Conservation (phyloP, 2,329 filamentous ascomycete genomes). For the Didymella pinodella region DNA sequence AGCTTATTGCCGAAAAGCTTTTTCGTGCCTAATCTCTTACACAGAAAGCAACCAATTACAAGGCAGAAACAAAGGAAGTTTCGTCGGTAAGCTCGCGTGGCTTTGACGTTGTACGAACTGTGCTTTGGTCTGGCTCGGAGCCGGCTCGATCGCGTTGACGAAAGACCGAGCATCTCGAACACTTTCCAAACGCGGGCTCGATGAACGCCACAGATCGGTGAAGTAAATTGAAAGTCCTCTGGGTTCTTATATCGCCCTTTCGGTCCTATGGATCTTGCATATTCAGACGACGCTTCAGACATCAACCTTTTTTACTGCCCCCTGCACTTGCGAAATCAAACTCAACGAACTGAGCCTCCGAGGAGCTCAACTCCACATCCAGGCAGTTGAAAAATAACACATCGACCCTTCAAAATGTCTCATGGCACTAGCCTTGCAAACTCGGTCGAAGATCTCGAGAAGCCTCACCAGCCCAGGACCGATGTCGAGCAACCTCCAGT, state of each 20-base stretch:
- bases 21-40: slow-evolving; percentile 1
- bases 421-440: slow-evolving; percentile 22
- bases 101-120: slow-evolving; percentile 13
- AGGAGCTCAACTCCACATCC: background rate
- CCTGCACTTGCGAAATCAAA: background rate
- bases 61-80: background rate
- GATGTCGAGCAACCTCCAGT: slow-evolving; percentile 30
- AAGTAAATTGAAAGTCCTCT: background rate
- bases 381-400: background rate
- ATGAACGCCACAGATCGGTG: slow-evolving; percentile 4
- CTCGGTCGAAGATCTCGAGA: slow-evolving; percentile 30
- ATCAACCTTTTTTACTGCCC: background rate
- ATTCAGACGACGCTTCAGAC: background rate
- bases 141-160: slow-evolving; percentile 10
- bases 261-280: background rate
- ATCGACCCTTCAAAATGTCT: slow-evolving; percentile 5
- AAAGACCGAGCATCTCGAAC: slow-evolving; percentile 19
- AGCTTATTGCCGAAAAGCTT: slow-evolving; percentile 10
- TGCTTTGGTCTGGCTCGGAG: slow-evolving; percentile 9
- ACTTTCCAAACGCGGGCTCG: slow-evolving; percentile 7
- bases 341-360: background rate
- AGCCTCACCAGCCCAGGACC: slow-evolving; percentile 6
- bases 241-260: slow-evolving; percentile 4
- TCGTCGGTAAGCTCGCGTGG: background rate
- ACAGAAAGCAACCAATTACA: background rate